Evolutionary conservation across 352 stramenopile species (phyloP).

Genomic region (Pythium aquatile): DNA sequence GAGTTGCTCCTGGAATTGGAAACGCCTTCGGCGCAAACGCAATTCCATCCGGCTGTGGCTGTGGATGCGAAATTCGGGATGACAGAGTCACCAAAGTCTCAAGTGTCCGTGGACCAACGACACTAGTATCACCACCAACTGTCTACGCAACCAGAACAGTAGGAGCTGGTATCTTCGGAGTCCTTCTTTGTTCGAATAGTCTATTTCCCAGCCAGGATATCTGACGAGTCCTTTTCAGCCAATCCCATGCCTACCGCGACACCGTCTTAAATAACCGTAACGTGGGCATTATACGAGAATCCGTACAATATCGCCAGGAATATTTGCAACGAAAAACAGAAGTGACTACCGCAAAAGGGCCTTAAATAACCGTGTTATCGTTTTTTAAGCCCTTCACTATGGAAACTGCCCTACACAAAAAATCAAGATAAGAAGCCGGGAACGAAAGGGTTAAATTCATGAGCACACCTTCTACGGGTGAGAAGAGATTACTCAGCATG

Average conservation of each 20-base stretch:
- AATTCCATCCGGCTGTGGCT: background rate
- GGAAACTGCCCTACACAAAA: background rate
- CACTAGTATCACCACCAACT: too few relatives aligned
- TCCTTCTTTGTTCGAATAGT: background rate
- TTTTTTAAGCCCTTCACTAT: constrained; percentile 1
- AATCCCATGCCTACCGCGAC: background rate
- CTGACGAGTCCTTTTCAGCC: background rate
- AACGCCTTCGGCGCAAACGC: too few relatives aligned
- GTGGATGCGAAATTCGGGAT: too few relatives aligned
- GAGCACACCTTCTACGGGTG: too few relatives aligned
- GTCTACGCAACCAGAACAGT: too few relatives aligned
- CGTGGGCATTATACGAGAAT: background rate
- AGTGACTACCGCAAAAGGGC: background rate
- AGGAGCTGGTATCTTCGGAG: background rate
- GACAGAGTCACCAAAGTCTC: too few relatives aligned
- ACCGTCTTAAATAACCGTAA: background rate
- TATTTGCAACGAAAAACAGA: background rate
- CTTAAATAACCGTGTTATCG: background rate
- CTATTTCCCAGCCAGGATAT: background rate
- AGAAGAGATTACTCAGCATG: too few relatives aligned
- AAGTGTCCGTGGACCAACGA: too few relatives aligned
- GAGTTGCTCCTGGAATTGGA: background rate
- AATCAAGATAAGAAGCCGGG: background rate
- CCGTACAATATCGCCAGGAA: background rate
- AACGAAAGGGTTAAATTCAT: background rate